Evolutionary conservation across 768 basidiomycete genomes (phyloP), one percentile per base, ranked within the genome.

Genomic region (Tylopilus vinaceipallidus): DNA sequence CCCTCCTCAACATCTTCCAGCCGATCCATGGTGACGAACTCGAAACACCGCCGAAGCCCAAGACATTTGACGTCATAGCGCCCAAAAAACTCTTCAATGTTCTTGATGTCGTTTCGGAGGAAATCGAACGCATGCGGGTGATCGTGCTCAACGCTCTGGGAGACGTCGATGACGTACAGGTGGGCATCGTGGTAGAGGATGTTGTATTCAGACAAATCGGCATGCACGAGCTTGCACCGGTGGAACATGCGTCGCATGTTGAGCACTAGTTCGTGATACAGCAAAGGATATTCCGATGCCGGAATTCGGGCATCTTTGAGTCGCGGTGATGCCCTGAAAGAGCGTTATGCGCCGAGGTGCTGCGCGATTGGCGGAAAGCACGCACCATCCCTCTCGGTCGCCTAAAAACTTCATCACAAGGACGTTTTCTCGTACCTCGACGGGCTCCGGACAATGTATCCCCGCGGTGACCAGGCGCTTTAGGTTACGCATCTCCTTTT

Each of bases 141-240:
- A 68, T 98, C 95, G 63, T 98, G 95, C 61, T 99, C 97, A 30
- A 99, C 95, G 55, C 92, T 95, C 66, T 99, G 97, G 1, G 95
- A 97, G 50, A 99, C 97, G 67, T 99, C 97, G 71, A 99, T 98
- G 59, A 98, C 86, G 69, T 82, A 93, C 16, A 97, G 77, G 61
- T 92, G 91, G 1, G 71, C 76, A 41, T 82, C 73, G 69, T 92
- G 88, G 61, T 83, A 95, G 63, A 99, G 79, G 59, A 99, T 84
- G 66, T 99, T 99, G 79, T 99, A 99, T 67, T 99, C 97, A 47
- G 91, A 94, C 45, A 99, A 78, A 75, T 99, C 97, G 42, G 95
- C 97, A 61, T 99, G 97, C 0, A 99, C 95, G 50, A 99, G 83
- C 50, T 83, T 87, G 80, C 97, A 98, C 35, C 77, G 76, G 57